phyloP scores from a whole-genome alignment of 208 protist genomes.

The Phytomonas sp. region DNA sequence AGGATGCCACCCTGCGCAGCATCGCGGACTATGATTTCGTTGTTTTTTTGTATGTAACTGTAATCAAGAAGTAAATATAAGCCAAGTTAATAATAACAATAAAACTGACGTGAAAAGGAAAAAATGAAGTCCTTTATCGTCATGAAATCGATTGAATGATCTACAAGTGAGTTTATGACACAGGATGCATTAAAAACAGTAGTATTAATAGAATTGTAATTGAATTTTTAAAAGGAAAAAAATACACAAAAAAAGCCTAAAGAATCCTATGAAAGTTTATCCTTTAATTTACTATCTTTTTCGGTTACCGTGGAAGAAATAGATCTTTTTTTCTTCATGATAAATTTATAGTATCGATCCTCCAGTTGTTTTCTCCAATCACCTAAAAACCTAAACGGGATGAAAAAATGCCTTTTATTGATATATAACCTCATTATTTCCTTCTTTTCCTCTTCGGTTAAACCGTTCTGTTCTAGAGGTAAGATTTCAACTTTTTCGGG shows the following conservation, averaged over 20 bases:
- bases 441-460: constrained; percentile 9
- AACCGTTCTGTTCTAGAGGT: not conserved
- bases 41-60: no score
- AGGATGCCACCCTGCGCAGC: constrained; percentile 9
- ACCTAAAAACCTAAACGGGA: constrained; percentile 76
- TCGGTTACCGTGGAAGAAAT: not conserved
- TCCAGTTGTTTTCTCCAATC: constrained; percentile 53
- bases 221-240: not conserved
- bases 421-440: constrained; percentile 14
- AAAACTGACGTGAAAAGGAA: no score
- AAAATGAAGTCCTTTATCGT: not conserved
- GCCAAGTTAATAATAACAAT: not conserved
- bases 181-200: not conserved
- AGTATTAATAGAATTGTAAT: not conserved
- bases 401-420: constrained; percentile 36
- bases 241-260: not conserved
- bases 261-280: not conserved
- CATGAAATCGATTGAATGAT: not conserved
- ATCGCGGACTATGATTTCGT: no score
- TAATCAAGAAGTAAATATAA: not conserved
- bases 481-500: constrained; percentile 73
- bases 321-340: constrained; percentile 10
- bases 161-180: not conserved
- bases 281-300: not conserved
- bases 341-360: constrained; percentile 24